Percentiles rank a stretch among this genome's conserved stretches.
phyloP scores from a whole-genome alignment of 805 yeast species.

The Ogataea saltuana region DNA sequence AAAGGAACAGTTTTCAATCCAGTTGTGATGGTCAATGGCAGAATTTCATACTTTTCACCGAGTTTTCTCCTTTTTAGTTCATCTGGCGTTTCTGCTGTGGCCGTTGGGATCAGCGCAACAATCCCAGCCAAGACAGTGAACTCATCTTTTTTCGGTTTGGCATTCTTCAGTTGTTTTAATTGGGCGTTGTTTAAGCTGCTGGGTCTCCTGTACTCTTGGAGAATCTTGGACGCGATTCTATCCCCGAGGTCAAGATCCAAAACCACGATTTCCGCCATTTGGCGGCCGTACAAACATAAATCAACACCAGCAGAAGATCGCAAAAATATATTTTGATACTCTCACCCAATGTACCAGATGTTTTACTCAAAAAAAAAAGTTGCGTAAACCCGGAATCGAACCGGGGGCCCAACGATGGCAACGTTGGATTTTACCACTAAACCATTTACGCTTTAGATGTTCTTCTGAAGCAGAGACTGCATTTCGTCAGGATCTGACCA shows the following conservation, averaged over 20 bases:
- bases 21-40: slow-evolving; percentile 59
- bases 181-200: slow-evolving; percentile 9
- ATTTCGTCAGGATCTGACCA: not conserved
- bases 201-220: slow-evolving; percentile 21
- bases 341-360: no score
- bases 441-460: slow-evolving; percentile 22
- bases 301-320: no score
- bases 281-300: no score
- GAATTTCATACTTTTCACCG: slow-evolving; percentile 17
- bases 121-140: slow-evolving; percentile 85
- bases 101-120: slow-evolving; percentile 42
- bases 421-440: slow-evolving; percentile 29
- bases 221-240: slow-evolving; percentile 16
- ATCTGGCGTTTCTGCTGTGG: slow-evolving; percentile 9
- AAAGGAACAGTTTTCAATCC: slow-evolving; percentile 84
- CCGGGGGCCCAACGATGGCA: slow-evolving; percentile 31
- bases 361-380: slow-evolving; percentile 3
- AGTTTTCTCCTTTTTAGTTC: slow-evolving; percentile 11
- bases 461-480: no score
- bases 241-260: slow-evolving; percentile 16
- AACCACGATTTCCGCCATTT: not conserved
- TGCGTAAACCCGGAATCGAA: slow-evolving; percentile 30
- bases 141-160: slow-evolving; percentile 68
- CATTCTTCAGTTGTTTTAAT: slow-evolving; percentile 18
- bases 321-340: no score